A percentile compares a stretch with the other conserved stretches of the same genome.
phyloP scores from a whole-genome alignment of 2,329 filamentous ascomycete species.

The Epichloe sp. region DNA sequence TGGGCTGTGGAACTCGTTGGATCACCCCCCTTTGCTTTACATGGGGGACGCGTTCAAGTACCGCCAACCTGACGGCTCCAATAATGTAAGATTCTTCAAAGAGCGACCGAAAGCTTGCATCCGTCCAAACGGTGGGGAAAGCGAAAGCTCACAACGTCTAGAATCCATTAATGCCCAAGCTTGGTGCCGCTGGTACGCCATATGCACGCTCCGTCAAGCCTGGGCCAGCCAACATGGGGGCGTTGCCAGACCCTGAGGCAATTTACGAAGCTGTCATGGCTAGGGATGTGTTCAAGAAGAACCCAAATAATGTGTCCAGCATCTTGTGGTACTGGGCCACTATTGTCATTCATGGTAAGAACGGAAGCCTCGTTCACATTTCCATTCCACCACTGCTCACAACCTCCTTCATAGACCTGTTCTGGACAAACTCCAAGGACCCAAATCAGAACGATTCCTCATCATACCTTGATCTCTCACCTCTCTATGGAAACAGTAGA shows the following conservation, averaged over 20 bases:
- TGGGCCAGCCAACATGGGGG: conserved; percentile 44
- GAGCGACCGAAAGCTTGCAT: background rate
- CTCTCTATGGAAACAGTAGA: conserved; percentile 57
- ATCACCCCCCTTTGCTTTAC: conserved; percentile 62
- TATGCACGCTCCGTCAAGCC: conserved; percentile 55
- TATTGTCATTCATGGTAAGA: conserved; percentile 55
- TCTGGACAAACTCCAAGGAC: conserved; percentile 54
- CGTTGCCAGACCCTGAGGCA: conserved; percentile 51
- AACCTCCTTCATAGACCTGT: conserved; percentile 35
- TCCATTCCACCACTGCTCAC: background rate
- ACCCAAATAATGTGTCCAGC: conserved; percentile 61
- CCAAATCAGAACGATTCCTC: conserved; percentile 52
- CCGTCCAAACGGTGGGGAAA: too few relatives aligned
- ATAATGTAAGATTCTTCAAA: conserved; percentile 35
- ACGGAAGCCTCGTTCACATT: background rate
- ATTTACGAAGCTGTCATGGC: conserved; percentile 52
- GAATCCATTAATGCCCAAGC: conserved; percentile 51
- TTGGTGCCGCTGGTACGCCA: conserved; percentile 53
- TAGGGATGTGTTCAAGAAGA: conserved; percentile 34
- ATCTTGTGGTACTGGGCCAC: conserved; percentile 62
- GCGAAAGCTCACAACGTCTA: conserved; percentile 12
- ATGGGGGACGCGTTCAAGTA: conserved; percentile 51
- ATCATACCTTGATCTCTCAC: conserved; percentile 58
- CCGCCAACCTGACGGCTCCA: conserved; percentile 55
- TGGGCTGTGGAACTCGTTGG: conserved; percentile 57